Evolutionary conservation across 2,329 filamentous ascomycete species (phyloP), one percentile per base, ranked within the genome.

Genomic region (Aspergillus proliferans): DNA sequence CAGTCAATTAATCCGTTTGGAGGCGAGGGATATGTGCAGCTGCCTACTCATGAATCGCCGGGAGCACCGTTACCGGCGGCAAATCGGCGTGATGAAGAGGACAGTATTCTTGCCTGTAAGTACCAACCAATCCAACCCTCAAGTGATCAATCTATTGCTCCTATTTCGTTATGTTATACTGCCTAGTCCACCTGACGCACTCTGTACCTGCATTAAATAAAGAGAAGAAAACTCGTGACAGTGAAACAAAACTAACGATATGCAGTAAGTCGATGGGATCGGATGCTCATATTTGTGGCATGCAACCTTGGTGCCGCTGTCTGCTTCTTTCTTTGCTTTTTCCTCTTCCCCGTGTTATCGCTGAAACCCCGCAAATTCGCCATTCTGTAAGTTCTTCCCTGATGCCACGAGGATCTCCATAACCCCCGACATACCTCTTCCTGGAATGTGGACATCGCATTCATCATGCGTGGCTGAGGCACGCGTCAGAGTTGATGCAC

Each of bases 181-280:
- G 43, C 54, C 51, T 39, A 52, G 56, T 62, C 53, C 62, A 64
- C 60, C 66, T 70, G 67, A 68, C 56, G 54, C 51, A 47, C 21
- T 54, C 53, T 67, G 67, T 70, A 69, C 68, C 68, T 71, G 67
- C 66, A 38, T 38, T 38, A 10, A 19, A 38, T 9, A 22, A 9
- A 40, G 9, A 22, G 10, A 40, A 40, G 19, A 22, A 21, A 40
- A 15, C 34, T 38, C 34, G 34, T 38, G 26, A 30, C 26, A 30
- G 10, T 12, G 10, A 30, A 30, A 30, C 26, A 12, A 30, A 30
- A 12, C 26, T 40, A 40, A 40, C 38, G 19, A 22, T 52, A 63
- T 63, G 65, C 72, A 97, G 93, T 98, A 76, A 95, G 89, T 75
- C 83, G 92, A 74, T 97, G 92, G 93, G 93, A 98, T 74, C 87